A percentile compares a stretch with the other conserved stretches of the same genome.
Conservation (phyloP, 2,329 filamentous ascomycete genomes). For the Thielaviopsis euricoi region DNA sequence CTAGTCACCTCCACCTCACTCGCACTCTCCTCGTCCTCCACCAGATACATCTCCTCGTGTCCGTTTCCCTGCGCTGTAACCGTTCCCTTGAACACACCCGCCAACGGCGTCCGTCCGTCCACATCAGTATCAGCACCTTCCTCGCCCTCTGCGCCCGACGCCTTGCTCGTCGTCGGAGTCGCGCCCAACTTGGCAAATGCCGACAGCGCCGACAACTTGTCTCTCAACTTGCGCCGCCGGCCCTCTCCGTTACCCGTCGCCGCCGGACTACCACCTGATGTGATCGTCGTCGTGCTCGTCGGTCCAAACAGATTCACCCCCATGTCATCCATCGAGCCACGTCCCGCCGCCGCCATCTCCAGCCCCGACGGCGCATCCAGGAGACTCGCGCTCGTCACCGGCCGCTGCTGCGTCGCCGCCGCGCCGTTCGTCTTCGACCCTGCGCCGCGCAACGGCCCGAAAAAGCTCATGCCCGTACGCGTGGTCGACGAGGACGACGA, state of each 20-base stretch:
- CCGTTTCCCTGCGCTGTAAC: constrained; percentile 9
- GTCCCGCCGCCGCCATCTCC: background rate
- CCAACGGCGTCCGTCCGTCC: background rate
- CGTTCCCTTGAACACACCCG: background rate
- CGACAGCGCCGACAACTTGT: constrained; percentile 6
- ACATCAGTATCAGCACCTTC: too few relatives aligned
- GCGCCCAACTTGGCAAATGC: constrained; percentile 9
- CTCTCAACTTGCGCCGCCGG: constrained; percentile 6
- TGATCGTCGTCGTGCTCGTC: constrained; percentile 15
- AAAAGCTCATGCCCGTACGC: background rate
- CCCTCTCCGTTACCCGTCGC: constrained; percentile 17
- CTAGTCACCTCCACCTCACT: background rate
- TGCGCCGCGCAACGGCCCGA: constrained; percentile 7
- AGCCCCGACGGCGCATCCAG: constrained; percentile 2
- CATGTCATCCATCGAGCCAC: too few relatives aligned
- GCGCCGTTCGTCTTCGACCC: constrained; percentile 5
- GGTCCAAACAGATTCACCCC: constrained; percentile 1
- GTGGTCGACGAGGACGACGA: background rate
- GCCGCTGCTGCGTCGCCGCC: constrained; percentile 14
- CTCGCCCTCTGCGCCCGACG: too few relatives aligned
- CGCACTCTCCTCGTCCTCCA: constrained; percentile 4
- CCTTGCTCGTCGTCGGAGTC: too few relatives aligned
- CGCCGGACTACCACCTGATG: constrained; percentile 16
- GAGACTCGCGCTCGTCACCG: constrained; percentile 20
- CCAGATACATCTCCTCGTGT: constrained; percentile 10